Evolutionary conservation across 2,329 filamentous ascomycete genomes (phyloP).

Genomic region (Curvularia eragrostidis): DNA sequence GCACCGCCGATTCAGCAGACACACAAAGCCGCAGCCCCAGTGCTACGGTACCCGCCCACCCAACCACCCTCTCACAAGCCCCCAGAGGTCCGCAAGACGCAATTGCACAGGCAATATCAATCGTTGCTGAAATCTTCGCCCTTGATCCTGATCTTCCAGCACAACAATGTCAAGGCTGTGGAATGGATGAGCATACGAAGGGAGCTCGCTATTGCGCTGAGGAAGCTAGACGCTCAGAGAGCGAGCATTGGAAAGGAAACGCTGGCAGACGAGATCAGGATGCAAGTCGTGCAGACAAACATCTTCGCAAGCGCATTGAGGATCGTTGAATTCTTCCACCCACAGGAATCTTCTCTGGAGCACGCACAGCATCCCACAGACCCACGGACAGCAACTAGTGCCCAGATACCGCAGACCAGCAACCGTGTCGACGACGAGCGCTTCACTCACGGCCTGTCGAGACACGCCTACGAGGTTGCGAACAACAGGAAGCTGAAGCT

Average conservation of each 20-base stretch:
- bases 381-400: conserved; percentile 44
- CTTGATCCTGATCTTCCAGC: conserved; percentile 84
- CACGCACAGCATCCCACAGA: conserved; percentile 39
- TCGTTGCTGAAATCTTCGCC: conserved; percentile 86
- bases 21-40: conserved; percentile 52
- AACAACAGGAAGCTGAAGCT: conserved; percentile 60
- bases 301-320: conserved; percentile 87
- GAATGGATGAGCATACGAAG: conserved; percentile 78
- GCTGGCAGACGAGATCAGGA: conserved; percentile 68
- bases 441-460: conserved; percentile 66
- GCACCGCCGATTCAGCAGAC: conserved; percentile 61
- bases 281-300: conserved; percentile 86
- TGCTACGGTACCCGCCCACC: conserved; percentile 63
- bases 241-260: conserved; percentile 60
- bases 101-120: conserved; percentile 85
- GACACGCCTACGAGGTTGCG: conserved; percentile 59
- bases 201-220: conserved; percentile 68
- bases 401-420: conserved; percentile 39
- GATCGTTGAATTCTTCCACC: conserved; percentile 79
- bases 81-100: conserved; percentile 86
- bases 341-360: conserved; percentile 32
- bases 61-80: conserved; percentile 89
- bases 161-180: conserved; percentile 75
- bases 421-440: conserved; percentile 57
- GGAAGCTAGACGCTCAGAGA: conserved; percentile 73